A percentile compares a stretch with the other conserved stretches of the same genome.
phyloP scores from a whole-genome alignment of 2,329 filamentous ascomycete species.

The Trichoderma koningiopsis region DNA sequence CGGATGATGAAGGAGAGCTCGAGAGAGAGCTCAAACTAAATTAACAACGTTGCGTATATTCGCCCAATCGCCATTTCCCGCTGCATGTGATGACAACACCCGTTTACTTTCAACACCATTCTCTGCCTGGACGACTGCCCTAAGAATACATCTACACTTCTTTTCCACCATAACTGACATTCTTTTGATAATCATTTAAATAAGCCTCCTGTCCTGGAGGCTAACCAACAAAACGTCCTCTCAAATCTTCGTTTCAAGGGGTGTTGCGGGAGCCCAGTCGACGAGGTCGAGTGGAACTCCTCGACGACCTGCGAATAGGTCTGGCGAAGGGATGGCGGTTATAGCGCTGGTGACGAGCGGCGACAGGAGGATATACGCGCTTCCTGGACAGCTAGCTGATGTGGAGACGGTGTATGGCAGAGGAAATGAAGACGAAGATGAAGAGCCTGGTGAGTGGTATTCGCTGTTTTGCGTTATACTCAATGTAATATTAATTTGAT shows the following conservation, averaged over 20 bases:
- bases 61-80: slow-evolving; percentile 12
- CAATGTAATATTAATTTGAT: not conserved
- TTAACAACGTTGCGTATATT: not conserved
- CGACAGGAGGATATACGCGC: slow-evolving; percentile 24
- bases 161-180: not conserved
- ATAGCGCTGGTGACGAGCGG: slow-evolving; percentile 29
- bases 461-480: not conserved
- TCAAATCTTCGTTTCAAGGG: slow-evolving; percentile 35
- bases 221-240: slow-evolving; percentile 33
- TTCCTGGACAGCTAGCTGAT: slow-evolving; percentile 26
- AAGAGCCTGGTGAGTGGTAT: not conserved
- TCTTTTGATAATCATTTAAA: not conserved
- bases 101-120: not conserved
- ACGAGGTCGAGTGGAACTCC: slow-evolving; percentile 23
- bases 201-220: slow-evolving; percentile 24
- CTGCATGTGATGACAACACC: not conserved
- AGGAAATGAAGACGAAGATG: slow-evolving; percentile 7
- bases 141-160: not conserved
- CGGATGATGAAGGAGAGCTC: slow-evolving; percentile 1
- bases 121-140: not conserved
- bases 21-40: not conserved
- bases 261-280: slow-evolving; percentile 31
- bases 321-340: slow-evolving; percentile 27
- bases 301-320: slow-evolving; percentile 17
- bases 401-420: slow-evolving; percentile 26